Base-by-base conservation (phyloP, 768 basidiomycete genomes). In the Tulasnella sp. region DNA sequence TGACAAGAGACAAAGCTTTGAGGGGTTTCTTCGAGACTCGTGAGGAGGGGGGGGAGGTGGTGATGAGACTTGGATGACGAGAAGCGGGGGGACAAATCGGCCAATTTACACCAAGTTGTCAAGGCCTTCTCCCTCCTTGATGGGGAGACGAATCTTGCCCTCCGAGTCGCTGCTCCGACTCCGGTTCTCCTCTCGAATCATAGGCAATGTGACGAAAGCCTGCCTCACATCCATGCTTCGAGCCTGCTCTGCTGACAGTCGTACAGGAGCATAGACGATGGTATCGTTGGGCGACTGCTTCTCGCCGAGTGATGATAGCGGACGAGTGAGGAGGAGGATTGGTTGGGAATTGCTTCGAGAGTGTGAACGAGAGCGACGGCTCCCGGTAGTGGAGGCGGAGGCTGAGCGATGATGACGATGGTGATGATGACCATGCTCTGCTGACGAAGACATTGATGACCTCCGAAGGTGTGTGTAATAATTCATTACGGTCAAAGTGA, bases 401-500 rank as follows among this genome's bases (percentile, higher is more conserved):
- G 56, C 48, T 3, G 76, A 77, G 21, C 34, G 34, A 56, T 77
- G 48, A 58, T 62, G 76, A 62, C 44, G 75, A 24, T 77, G 76
- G 58, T 68, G 76, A 39, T 77, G 52, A 56, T 39, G 48, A 58
- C 46, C 56, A 16, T 42, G 76, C 21, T 58, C 34, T n/a, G 75
- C n/a, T 44, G 75, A 36, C 39, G 40, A 46, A 42, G 39, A 44
- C 34, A 44, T 44, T 34, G n/a, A 10, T 14, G 75, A 75, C 12
- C 75, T 34, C 14, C 75, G 75, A n/a, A 94, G 86, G 68, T 89
- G 87, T 10, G 87, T 85, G 84, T 93, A 91, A 81, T 91, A 90
- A 75, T 88, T 91, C 9, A 92, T 89, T 16, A 95, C 88, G 2
- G 92, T 89, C 80, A 94, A 87, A 46, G 94, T 88, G 85, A 93